Evolutionary conservation across 129 eudicot genomes (phyloP).

Genomic region (Centrapalus pauciflorus): DNA sequence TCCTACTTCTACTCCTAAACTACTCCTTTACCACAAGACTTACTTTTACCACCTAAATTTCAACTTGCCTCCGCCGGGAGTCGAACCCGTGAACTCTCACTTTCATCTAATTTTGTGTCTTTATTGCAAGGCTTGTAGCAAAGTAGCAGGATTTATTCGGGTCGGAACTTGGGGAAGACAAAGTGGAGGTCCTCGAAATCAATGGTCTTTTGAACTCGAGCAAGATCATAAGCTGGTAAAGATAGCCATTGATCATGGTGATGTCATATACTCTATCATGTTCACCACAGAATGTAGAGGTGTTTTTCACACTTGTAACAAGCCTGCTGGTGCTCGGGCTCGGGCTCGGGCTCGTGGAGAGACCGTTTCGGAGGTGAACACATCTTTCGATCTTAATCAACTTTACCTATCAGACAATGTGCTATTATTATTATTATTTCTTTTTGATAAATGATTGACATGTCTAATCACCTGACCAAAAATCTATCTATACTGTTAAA

Average conservation of each 20-base stretch:
- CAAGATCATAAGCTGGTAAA: background rate
- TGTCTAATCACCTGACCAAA: no score
- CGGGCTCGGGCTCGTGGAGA: background rate
- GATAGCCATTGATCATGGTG: background rate
- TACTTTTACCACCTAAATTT: no score
- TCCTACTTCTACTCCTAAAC: no score
- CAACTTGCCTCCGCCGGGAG: no score
- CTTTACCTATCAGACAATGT: background rate
- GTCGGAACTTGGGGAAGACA: slow-evolving; percentile 7
- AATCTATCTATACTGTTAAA: no score
- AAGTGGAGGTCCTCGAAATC: background rate
- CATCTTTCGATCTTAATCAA: no score
- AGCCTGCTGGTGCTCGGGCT: background rate
- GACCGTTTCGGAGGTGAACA: background rate
- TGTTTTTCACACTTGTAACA: background rate
- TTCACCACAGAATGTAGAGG: background rate
- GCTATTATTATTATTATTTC: no score
- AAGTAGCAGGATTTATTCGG: background rate
- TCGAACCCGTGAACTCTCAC: no score
- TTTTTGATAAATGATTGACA: no score
- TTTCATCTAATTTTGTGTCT: no score
- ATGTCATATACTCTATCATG: background rate
- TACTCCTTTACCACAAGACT: no score
- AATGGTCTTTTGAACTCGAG: background rate
- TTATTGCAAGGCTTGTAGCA: background rate